Percentiles rank a stretch among this genome's conserved stretches.
These are phyloP conservation scores for Apiospora pterosperma DNA, from an alignment of 2,329 filamentous ascomycete species.

Conservation along the genomic window DNA sequence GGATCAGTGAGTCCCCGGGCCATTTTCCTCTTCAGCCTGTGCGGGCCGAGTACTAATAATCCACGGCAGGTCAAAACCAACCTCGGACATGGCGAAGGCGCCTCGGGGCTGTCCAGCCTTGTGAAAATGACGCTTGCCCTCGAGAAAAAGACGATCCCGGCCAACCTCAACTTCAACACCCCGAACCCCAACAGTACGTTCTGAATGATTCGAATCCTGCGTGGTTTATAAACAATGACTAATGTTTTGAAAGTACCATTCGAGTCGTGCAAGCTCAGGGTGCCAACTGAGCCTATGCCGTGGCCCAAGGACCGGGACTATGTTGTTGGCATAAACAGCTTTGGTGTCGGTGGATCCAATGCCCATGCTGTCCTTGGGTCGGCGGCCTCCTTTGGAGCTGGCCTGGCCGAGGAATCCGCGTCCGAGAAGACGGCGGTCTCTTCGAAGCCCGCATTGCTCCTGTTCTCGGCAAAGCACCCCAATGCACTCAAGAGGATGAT, in stretches of 20 bases:
- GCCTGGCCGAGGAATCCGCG: too few relatives aligned
- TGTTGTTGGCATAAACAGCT: slow-evolving; percentile 17
- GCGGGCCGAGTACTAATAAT: too few relatives aligned
- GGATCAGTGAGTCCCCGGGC: too few relatives aligned
- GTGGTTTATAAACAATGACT: background rate
- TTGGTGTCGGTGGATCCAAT: slow-evolving; percentile 6
- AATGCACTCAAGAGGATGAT: too few relatives aligned
- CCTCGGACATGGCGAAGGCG: slow-evolving; percentile 9
- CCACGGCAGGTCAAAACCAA: slow-evolving; percentile 7
- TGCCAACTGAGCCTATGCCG: slow-evolving; percentile 9
- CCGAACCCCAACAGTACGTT: slow-evolving; percentile 17
- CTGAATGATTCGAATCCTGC: slow-evolving; percentile 14
- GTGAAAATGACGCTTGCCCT: slow-evolving; percentile 6
- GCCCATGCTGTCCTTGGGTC: slow-evolving; percentile 7
- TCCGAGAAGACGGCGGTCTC: too few relatives aligned
- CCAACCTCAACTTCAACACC: background rate
- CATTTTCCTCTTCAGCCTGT: too few relatives aligned
- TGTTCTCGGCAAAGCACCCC: too few relatives aligned
- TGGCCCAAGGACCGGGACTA: slow-evolving; percentile 10
- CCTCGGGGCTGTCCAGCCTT: slow-evolving; percentile 2
- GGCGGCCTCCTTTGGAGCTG: background rate
- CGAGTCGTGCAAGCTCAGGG: slow-evolving; percentile 16
- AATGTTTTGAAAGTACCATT: too few relatives aligned
- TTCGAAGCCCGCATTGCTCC: too few relatives aligned
- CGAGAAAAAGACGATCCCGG: background rate